Conservation (phyloP, 1,284 basidiomycete species). For the Afroboletus lepidellus region DNA sequence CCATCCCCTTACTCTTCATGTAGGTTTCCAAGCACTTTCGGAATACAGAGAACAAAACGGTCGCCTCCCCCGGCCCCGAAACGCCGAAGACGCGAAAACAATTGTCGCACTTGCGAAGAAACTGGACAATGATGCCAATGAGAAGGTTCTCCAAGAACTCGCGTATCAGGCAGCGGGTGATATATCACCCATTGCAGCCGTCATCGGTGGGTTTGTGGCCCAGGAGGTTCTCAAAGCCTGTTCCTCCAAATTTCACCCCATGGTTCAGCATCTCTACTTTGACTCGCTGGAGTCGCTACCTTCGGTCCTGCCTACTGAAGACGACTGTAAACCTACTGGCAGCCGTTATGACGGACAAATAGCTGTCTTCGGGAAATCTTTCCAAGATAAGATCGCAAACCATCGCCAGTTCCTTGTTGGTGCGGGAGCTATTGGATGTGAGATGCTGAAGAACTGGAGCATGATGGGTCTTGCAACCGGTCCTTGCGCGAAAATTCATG, state of each 20-base stretch:
- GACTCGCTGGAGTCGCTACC: constrained; percentile 97
- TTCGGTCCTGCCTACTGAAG: constrained; percentile 70
- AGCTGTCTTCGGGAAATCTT: constrained; percentile 90
- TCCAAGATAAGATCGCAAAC: constrained; percentile 92
- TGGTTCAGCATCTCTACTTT: constrained; percentile 95
- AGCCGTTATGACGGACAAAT: constrained; percentile 95
- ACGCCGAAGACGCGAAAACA: constrained; percentile 75
- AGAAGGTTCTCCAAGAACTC: constrained; percentile 82
- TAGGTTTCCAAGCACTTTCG: constrained; percentile 93
- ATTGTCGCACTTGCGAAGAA: constrained; percentile 80
- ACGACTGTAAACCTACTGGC: constrained; percentile 81
- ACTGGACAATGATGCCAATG: constrained; percentile 73
- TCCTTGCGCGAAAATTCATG: constrained; percentile 81
- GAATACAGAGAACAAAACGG: constrained; percentile 71
- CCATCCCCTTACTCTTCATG: constrained; percentile 86
- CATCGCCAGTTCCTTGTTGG: constrained; percentile 97
- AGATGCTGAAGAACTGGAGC: constrained; percentile 99
- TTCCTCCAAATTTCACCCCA: constrained; percentile 98
- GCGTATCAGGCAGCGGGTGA: constrained; percentile 95
- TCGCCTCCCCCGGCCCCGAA: constrained; percentile 82
- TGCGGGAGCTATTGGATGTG: constrained; percentile 97
- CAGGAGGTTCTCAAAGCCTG: constrained; percentile 98
- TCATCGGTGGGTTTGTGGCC: constrained; percentile 96
- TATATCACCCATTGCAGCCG: constrained; percentile 88
- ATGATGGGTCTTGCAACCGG: constrained; percentile 97